These are phyloP conservation scores for Metschnikowia henanensis DNA, from an alignment of 805 yeast genomes.

Conservation along the genomic window DNA sequence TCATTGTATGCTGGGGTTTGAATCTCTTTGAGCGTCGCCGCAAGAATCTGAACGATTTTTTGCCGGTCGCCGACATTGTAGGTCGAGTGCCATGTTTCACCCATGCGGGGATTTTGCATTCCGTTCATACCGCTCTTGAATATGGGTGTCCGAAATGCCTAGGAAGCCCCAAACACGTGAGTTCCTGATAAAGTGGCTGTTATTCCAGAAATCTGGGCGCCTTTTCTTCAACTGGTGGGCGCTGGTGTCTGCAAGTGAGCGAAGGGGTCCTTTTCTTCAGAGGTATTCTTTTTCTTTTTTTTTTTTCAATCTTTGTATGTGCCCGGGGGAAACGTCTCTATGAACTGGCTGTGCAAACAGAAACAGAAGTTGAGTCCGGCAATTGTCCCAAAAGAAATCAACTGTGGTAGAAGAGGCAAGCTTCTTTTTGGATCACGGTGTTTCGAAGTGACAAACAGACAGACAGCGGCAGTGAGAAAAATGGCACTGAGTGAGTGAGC, in stretches of 20 bases:
- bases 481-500: not conserved
- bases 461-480: not conserved
- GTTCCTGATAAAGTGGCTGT: not conserved
- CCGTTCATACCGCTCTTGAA: conserved; percentile 15
- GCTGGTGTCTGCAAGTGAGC: not conserved
- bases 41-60: conserved; percentile 39
- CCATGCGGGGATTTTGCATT: conserved; percentile 23
- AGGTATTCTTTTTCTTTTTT: not conserved
- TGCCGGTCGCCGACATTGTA: conserved; percentile 35
- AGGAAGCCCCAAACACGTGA: not conserved
- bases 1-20: conserved; percentile 34
- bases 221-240: not conserved
- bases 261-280: not conserved
- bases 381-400: not conserved
- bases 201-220: not conserved
- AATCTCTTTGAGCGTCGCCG: conserved; percentile 38
- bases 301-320: not conserved
- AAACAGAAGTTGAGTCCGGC: not conserved
- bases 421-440: not conserved
- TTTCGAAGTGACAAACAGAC: not conserved
- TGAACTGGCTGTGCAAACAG: not conserved
- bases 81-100: conserved; percentile 27
- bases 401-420: not conserved
- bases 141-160: too few relatives aligned
- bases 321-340: not conserved